Base-by-base conservation (phyloP, 192 early-diverging fungal species). In the Coemansia sp. region DNA sequence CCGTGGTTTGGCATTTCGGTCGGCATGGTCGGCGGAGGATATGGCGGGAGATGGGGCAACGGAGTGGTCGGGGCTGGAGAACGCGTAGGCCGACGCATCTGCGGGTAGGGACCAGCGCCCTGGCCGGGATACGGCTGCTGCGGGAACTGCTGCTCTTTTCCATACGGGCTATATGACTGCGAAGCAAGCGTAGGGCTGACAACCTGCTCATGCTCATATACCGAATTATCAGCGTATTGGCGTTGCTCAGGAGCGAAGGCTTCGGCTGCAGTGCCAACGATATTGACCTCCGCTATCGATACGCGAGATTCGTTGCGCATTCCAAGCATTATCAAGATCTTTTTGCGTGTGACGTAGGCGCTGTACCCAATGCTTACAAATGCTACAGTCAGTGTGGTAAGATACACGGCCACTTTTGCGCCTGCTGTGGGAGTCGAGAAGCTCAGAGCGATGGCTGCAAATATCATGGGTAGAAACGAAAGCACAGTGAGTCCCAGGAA, bases 401-500 rank as follows among this genome's bases (percentile, higher is more conserved):
- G 52, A 23, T 75, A 81, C 16, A 81, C 62, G 3, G 78, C 78
- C 0, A 70, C 59, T 24, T 71, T 71, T 41, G 66, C 73, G 9
- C 57, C 63, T 6, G 51, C 24, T 1, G 69, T 52, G 0, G 78
- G 72, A 0, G 23, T 61, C 1, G 78, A 75, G 43, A 81, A 71
- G 12, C 69, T 59, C 57, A 81, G 52, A 9, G 73, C 73, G 26
- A 81, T 64, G 0, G 66, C 78, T 6, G 68, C 62, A 55, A 81
- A 71, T 36, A 81, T 72, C 20, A 81, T 41, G 15, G 78, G 78
- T 14, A 67, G 46, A 33, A 81, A 75, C 36, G 65, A 67, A 6
- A 68, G 24, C 45, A 74, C 23, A 12, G 60, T 66, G 5, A 74
- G 48, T 6, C 35, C 66, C 9, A 67, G 30, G 48, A 74, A 74